Percentiles rank a stretch among this genome's conserved stretches.
Conservation (phyloP, 768 basidiomycete species). For the Boletus fagicola region DNA sequence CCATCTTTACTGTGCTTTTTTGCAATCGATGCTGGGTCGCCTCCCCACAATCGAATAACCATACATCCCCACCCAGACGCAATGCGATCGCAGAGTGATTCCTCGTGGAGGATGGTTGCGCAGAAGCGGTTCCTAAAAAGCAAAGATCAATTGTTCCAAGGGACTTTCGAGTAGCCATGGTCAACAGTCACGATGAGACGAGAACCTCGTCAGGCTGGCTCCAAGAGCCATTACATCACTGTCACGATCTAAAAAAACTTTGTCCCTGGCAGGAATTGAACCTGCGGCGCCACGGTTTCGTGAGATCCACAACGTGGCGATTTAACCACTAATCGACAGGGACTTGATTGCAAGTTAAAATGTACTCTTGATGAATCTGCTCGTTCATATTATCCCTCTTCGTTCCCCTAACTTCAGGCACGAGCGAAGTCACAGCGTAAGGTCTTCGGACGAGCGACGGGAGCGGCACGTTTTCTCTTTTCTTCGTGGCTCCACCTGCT, state of each 20-base stretch:
- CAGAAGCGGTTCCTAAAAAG: conserved; percentile 80
- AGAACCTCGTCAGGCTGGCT: background rate
- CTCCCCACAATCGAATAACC: conserved; percentile 87
- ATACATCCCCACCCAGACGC: conserved; percentile 65
- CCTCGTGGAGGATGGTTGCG: conserved; percentile 74
- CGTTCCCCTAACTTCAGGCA: no score
- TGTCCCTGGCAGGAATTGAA: conserved; percentile 42
- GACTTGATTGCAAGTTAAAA: conserved; percentile 17
- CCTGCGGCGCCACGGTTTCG: conserved; percentile 39
- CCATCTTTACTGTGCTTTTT: conserved; percentile 71
- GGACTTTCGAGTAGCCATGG: conserved; percentile 20
- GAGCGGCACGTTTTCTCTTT: no score
- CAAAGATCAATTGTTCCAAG: conserved; percentile 52
- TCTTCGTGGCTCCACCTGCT: no score
- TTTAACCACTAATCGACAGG: conserved; percentile 45
- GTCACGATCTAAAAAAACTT: background rate
- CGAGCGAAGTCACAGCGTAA: no score
- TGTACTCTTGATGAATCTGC: background rate
- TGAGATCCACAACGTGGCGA: conserved; percentile 40
- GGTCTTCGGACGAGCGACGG: no score
- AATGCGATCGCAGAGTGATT: conserved; percentile 76
- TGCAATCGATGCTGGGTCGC: conserved; percentile 79
- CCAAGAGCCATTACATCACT: background rate
- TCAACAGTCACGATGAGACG: background rate
- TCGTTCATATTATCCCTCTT: background rate